These are phyloP conservation scores for Skeletonema costatum DNA, from an alignment of 108 stramenopile genomes.

Conservation along the genomic window DNA sequence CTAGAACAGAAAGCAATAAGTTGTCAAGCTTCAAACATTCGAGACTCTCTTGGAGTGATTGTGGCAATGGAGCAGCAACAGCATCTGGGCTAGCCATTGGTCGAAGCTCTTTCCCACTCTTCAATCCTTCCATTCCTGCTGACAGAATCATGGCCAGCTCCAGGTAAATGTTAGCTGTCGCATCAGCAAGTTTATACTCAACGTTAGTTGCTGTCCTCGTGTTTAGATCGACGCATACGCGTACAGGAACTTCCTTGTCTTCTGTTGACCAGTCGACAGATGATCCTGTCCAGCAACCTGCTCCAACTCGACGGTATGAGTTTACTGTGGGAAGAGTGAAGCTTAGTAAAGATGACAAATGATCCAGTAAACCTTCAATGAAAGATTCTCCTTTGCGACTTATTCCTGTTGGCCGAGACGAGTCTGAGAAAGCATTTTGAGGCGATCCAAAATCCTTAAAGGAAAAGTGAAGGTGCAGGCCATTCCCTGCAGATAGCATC, in stretches of 20 bases:
- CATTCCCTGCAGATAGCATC: constrained; percentile 67
- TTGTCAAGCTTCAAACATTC: constrained; percentile 51
- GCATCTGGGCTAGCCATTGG: constrained; percentile 17
- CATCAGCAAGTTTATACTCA: constrained; percentile 74
- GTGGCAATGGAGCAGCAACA: constrained; percentile 44
- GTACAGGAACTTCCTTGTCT: constrained; percentile 76
- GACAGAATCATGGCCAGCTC: constrained; percentile 65
- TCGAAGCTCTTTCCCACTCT: constrained; percentile 37
- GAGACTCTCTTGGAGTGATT: constrained; percentile 53
- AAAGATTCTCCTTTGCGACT: constrained; percentile 60
- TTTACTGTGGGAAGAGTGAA: constrained; percentile 72
- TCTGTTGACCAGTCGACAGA: constrained; percentile 72
- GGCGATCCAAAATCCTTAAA: constrained; percentile 37
- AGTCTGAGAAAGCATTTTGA: constrained; percentile 46
- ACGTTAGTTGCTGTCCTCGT: constrained; percentile 62
- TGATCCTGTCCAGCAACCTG: constrained; percentile 85
- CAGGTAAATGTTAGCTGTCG: constrained; percentile 73
- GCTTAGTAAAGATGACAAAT: constrained; percentile 70
- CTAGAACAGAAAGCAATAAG: constrained; percentile 47
- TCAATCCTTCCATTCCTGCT: constrained; percentile 72
- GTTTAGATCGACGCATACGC: constrained; percentile 60
- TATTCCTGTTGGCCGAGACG: constrained; percentile 17
- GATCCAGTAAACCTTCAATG: constrained; percentile 75
- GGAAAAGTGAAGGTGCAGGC: constrained; percentile 80
- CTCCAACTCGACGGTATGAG: constrained; percentile 76